Percentiles rank a stretch among this genome's conserved stretches.
Evolutionary conservation across 768 basidiomycete species (phyloP).

Genomic region (Floccularia luteovirens): DNA sequence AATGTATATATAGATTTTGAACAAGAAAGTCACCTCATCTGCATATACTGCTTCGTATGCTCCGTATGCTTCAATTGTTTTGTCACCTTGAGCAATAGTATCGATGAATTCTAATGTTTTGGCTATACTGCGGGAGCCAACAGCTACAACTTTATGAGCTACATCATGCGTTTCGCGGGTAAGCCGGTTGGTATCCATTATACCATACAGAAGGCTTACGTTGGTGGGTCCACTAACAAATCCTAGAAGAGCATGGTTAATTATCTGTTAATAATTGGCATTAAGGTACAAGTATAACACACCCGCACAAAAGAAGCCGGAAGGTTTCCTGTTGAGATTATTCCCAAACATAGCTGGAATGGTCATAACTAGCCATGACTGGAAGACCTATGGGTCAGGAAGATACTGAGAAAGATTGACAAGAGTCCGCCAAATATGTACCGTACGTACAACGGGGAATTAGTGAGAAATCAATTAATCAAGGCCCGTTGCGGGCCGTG

Average conservation of each 20-base stretch:
- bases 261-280: neutral
- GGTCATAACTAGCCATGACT: no score
- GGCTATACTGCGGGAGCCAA: conserved; percentile 66
- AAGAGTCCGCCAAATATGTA: no score
- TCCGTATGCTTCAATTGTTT: conserved; percentile 59
- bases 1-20: no score
- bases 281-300: conserved; percentile 6
- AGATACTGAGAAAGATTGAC: no score
- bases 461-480: no score
- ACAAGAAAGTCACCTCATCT: conserved; percentile 63
- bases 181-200: no score
- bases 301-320: conserved; percentile 65
- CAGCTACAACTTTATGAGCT: conserved; percentile 59
- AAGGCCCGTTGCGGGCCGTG: no score
- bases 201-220: conserved; percentile 29
- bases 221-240: conserved; percentile 65
- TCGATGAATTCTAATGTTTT: conserved; percentile 69
- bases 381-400: no score
- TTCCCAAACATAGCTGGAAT: conserved; percentile 68
- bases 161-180: conserved; percentile 67
- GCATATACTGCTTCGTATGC: conserved; percentile 68
- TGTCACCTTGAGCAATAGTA: conserved; percentile 38
- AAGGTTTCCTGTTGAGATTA: conserved; percentile 78
- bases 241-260: conserved; percentile 45
- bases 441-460: no score